phyloP scores from a whole-genome alignment of 306 rosid genomes.

The Inga laurina region DNA sequence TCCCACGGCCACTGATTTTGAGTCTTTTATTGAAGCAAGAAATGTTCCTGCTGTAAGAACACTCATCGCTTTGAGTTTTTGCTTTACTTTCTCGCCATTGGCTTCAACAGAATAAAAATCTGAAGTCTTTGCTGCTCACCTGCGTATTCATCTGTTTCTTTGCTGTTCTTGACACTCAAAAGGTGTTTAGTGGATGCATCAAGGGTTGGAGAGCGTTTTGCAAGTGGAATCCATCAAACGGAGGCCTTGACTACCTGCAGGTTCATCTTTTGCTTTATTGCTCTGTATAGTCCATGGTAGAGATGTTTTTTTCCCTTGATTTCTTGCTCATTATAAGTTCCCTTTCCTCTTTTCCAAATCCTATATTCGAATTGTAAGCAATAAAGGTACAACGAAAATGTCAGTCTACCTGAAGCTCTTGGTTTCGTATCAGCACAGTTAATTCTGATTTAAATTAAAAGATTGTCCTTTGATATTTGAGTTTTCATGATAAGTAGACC shows the following conservation, averaged over 20 bases:
- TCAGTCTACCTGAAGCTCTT: not conserved
- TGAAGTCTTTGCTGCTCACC: not conserved
- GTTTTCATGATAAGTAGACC: not conserved
- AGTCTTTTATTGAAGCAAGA: conserved; percentile 11
- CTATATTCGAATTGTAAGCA: conserved; percentile 1
- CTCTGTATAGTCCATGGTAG: not conserved
- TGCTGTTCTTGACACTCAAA: not conserved
- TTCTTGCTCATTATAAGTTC: not conserved
- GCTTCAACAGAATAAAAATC: not conserved
- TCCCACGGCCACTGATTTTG: conserved; percentile 40
- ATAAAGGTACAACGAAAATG: not conserved
- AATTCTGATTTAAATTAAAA: not conserved
- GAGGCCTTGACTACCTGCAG: conserved; percentile 85
- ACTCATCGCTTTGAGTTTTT: conserved; percentile 25
- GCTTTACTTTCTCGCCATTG: conserved; percentile 2
- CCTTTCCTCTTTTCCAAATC: not conserved
- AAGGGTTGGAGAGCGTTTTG: conserved; percentile 67
- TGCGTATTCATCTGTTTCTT: not conserved
- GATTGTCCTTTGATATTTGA: not conserved
- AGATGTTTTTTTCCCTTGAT: not conserved
- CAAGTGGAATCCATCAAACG: conserved; percentile 68
- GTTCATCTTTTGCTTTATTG: conserved; percentile 34
- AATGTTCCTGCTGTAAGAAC: conserved; percentile 18
- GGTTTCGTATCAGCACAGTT: not conserved
- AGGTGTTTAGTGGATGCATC: conserved; percentile 76